These are phyloP conservation scores for Escallonia herrerae DNA, from an alignment of 129 eudicot species.

Conservation along the genomic window DNA sequence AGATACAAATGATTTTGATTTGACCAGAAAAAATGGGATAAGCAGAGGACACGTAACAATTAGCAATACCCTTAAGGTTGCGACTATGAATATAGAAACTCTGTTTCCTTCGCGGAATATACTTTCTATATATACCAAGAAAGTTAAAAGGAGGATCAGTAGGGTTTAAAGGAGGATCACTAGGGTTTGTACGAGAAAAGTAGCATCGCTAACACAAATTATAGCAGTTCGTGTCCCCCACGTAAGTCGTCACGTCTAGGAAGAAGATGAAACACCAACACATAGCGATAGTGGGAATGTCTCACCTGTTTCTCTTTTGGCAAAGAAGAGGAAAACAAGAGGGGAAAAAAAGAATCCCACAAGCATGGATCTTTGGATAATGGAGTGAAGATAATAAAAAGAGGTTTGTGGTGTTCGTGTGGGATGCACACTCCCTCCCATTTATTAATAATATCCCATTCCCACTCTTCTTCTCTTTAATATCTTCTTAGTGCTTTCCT, in stretches of 20 bases:
- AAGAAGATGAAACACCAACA: not conserved
- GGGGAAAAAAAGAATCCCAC: not conserved
- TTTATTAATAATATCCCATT: constrained; percentile 1
- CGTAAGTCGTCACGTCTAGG: not conserved
- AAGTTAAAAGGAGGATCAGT: too few relatives aligned
- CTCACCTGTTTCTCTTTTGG: not conserved
- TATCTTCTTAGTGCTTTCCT: constrained; percentile 21
- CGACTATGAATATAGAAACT: too few relatives aligned
- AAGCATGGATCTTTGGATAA: not conserved
- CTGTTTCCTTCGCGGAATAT: too few relatives aligned
- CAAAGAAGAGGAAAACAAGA: not conserved
- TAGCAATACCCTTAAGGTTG: too few relatives aligned
- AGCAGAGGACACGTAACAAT: too few relatives aligned
- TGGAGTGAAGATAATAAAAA: not conserved
- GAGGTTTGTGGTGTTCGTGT: constrained; percentile 31
- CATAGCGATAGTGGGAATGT: not conserved
- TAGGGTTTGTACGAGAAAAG: too few relatives aligned
- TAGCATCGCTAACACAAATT: too few relatives aligned
- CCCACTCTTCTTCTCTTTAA: not conserved
- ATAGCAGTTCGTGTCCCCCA: too few relatives aligned
- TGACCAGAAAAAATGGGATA: too few relatives aligned
- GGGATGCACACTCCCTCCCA: constrained; percentile 33
- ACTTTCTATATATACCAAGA: too few relatives aligned
- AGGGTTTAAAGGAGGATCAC: too few relatives aligned
- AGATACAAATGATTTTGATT: too few relatives aligned